Evolutionary conservation across 805 yeast genomes (phyloP).

Genomic region (Ogataea chonburiensis): DNA sequence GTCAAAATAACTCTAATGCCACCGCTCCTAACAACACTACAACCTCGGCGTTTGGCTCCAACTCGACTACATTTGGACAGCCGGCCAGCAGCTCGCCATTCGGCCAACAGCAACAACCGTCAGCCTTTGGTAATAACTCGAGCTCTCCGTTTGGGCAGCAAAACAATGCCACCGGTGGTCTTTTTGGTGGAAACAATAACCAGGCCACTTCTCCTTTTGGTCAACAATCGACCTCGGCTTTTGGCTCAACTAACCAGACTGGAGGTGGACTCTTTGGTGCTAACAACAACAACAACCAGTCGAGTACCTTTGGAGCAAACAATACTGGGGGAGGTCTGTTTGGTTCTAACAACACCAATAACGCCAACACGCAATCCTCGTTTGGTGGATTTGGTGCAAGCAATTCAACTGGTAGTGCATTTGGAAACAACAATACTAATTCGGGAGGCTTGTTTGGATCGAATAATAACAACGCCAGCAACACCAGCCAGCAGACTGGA

Average conservation of each 20-base stretch:
- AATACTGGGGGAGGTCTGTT: too few species aligned
- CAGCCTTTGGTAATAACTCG: slow-evolving; percentile 25
- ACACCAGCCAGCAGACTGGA: too few species aligned
- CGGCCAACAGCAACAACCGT: slow-evolving; percentile 25
- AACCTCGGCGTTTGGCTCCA: slow-evolving; percentile 18
- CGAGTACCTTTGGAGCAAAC: too few species aligned
- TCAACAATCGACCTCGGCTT: slow-evolving; percentile 29
- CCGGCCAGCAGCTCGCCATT: slow-evolving; percentile 19
- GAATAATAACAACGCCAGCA: slow-evolving; percentile 16
- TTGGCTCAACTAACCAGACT: slow-evolving; percentile 38
- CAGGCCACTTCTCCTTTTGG: slow-evolving; percentile 16
- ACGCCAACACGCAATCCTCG: too few species aligned
- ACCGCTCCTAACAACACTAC: slow-evolving; percentile 37
- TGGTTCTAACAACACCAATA: too few species aligned
- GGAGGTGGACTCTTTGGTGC: slow-evolving; percentile 15
- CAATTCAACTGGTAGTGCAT: too few species aligned
- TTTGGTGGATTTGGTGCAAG: too few species aligned
- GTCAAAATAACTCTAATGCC: slow-evolving; percentile 30
- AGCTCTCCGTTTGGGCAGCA: slow-evolving; percentile 30
- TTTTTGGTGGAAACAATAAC: slow-evolving; percentile 30
- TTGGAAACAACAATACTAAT: slow-evolving; percentile 10
- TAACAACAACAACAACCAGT: slow-evolving; percentile 32
- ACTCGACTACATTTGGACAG: slow-evolving; percentile 28
- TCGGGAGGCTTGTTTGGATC: slow-evolving; percentile 17
- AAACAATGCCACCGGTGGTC: slow-evolving; percentile 22